Base-by-base conservation (phyloP, 495 filamentous ascomycete genomes). In the Thermothielavioides terrestris region DNA sequence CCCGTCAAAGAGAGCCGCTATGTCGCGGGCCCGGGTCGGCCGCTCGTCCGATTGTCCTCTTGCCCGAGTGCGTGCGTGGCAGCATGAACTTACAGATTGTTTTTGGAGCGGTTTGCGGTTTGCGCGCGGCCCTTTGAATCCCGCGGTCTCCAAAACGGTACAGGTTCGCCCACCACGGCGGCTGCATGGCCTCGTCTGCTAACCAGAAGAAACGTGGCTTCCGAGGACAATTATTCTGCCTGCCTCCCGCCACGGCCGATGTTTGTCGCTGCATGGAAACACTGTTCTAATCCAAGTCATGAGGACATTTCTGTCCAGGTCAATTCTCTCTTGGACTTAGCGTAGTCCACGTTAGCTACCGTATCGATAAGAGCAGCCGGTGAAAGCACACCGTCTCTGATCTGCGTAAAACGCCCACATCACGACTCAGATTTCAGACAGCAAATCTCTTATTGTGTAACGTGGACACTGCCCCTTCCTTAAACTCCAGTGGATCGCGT, bases 81-180 rank as follows among this genome's bases (percentile, higher is more conserved):
- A 15, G 44, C 45, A 47, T 47, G 45, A 38, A 47, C 23, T 28
- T 11, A 3, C 34, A 47, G 23, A 47, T 47, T 47, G 45, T 12
- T 20, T n/a, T 39, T 9, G 18, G 25, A 26, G 9, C 31, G 21
- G 45, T n/a, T n/a, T n/a, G n/a, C n/a, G n/a, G n/a, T n/a, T n/a
- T n/a, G n/a, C n/a, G n/a, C 23, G 9, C 32, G 45, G 32, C 22
- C n/a, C 34, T 28, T 35, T 4, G 23, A 30, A 26, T 26, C 43
- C 30, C 43, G 21, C 10, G 45, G 25, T 35, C 45, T 17, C 46
- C 34, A 49, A 40, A 49, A 31, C 27, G 46, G 18, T 23, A 28
- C 3, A 15, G 6, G 17, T 23, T 11, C 6, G 43, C n/a, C 22
- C 21, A 26, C 2, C 17, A 8, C 11, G 7, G 14, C 25, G 25